Base-by-base conservation (phyloP, 2,329 filamentous ascomycete genomes). In the Bipolaris oryzae region DNA sequence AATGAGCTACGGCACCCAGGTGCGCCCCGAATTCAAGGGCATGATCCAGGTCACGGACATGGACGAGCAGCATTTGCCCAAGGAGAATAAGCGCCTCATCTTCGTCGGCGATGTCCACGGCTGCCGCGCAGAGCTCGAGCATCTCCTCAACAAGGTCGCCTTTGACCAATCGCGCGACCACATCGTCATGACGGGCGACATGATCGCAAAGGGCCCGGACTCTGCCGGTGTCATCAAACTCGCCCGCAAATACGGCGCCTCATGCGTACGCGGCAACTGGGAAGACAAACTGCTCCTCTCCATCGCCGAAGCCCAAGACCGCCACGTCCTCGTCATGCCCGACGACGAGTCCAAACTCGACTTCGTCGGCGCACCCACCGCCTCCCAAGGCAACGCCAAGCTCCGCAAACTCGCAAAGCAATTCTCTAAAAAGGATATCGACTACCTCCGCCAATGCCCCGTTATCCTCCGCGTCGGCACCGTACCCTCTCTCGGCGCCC, bases 81-180 rank as follows among this genome's bases (percentile, higher is more conserved):
- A 70, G 38, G 68, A 70, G 35, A 72, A 76, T 28, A 85, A 84
- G 51, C 82, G 92, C 16, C 79, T 99, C 21, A 80, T 98, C 33
- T 82, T 98, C 58, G 82, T 98, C 33, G 94, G 95, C 52, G 95
- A 99, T 77, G 91, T 98, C 13, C 94, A 98, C 78, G 95, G 95
- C 46, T 95, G 95, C 80, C 86, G 86, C 65, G 74, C 84, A 11
- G 85, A 92, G 59, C 81, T 76, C 25, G 63, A 74, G 60, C 57
- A 81, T 15, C 81, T 98, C 11, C 82, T 98, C 23, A 73, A 83
- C 5, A 87, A 91, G 69, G 79, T 89, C 20, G 73, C 81, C 15
- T 94, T 91, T 75, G 75, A 88, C 57, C 72, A 77, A 23, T 77
- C 81, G 13, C 80, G 78, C 46, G 94, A 78, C 49, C 75, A 80